Evolutionary conservation across 2,329 filamentous ascomycete species (phyloP), one percentile per base, ranked within the genome.

Genomic region (Sclerotinia spermophila): DNA sequence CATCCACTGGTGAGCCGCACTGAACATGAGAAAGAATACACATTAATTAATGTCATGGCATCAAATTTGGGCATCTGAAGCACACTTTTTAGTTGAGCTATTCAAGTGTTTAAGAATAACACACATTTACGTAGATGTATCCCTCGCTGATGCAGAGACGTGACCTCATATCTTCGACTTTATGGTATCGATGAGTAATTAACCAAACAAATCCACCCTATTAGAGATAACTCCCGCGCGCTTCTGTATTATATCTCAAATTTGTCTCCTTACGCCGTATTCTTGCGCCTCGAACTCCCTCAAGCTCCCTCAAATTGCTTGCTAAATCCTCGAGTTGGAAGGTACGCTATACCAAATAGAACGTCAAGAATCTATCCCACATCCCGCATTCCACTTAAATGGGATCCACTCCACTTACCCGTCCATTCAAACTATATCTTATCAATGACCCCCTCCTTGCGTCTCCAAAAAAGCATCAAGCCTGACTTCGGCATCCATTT

Each of bases 381-480:
- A 27, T 51, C 13, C 33, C 48, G 3, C 13, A 51, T 30, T n/a
- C 19, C 15, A 27, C 35, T 30, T 27, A 2, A 30, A 51, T 27
- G 7, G 8, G 40, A 40, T 15, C 8, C 24, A 53, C 15, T 15
- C 8, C 24, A 53, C 15, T 30, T 15, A 53, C 62, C 17, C 33
- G 4, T 40, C 62, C n/a, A 38, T 8, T 21, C 8, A 7, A 45
- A 19, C 27, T 33, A 45, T 1, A 7, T 13, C 17, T 48, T 4
- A 44, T 27, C 3, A 33, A 24, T 21, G 38, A 33, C 27, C 48
- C 6, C 68, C 68, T 40, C 68, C 68, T 13, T 17, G 27, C 42
- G 67, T 53, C 17, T 45, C 42, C n/a, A 67, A 11, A 30, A 24
- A n/a, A n/a, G 48, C 61, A 40, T 67, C 68, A n/a, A 70, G 42